Percentiles rank a stretch among this genome's conserved stretches.
These are phyloP conservation scores for Eustoma russellianum DNA, from an alignment of 257 asterid genomes.

Conservation along the genomic window DNA sequence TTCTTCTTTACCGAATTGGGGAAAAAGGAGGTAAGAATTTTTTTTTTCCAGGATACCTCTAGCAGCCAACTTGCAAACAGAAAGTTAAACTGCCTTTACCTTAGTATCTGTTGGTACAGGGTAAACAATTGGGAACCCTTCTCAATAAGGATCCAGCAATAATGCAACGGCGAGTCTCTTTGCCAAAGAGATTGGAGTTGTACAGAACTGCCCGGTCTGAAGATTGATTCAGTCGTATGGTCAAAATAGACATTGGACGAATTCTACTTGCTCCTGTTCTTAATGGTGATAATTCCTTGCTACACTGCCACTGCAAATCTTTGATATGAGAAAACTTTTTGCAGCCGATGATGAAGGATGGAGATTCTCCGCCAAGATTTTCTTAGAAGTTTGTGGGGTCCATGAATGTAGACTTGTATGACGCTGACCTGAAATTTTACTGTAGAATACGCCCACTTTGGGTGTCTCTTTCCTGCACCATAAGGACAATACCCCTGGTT, in stretches of 20 bases:
- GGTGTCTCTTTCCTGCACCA: too few species aligned
- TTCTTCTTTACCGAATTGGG: conserved; percentile 86
- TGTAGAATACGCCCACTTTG: too few species aligned
- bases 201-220: conserved; percentile 91
- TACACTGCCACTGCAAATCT: conserved; percentile 9
- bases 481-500: too few species aligned
- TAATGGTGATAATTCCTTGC: not conserved
- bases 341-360: conserved; percentile 1
- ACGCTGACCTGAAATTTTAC: conserved; percentile 5
- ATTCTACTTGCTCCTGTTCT: not conserved
- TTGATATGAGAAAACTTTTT: conserved; percentile 13
- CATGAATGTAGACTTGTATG: conserved; percentile 1
- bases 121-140: conserved; percentile 62
- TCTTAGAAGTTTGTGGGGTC: not conserved
- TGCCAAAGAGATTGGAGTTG: conserved; percentile 85
- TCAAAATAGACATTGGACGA: conserved; percentile 42
- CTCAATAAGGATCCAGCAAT: conserved; percentile 97
- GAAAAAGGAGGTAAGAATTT: conserved; percentile 60
- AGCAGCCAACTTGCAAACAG: not conserved
- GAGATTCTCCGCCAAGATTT: not conserved
- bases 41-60: conserved; percentile 2
- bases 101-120: conserved; percentile 35
- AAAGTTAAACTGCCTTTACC: not conserved
- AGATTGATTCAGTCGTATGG: conserved; percentile 95
- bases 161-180: conserved; percentile 67